Base-by-base conservation (phyloP, 108 stramenopile genomes). In the Cyclotella choctawhatcheeana region DNA sequence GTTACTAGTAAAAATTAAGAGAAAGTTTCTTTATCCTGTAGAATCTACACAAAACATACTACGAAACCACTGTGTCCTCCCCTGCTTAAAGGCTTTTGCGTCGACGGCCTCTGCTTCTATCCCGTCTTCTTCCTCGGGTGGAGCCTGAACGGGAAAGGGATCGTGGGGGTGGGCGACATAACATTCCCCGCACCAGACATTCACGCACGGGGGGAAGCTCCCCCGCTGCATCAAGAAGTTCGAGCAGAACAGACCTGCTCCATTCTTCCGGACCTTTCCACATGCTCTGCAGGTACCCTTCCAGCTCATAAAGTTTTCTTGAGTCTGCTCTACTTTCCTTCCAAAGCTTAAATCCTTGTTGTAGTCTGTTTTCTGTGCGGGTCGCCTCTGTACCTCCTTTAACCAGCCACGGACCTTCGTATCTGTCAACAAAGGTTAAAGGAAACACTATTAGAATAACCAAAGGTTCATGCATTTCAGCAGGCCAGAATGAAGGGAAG, bases 191-290 rank as follows among this genome's bases (percentile, higher is more conserved):
- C 73, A 74, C 71, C 80, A 85, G 0, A 40, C 71, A n/a, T 20
- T 51, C n/a, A 35, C 32, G 69, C 87, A 88, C 44, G 43, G 47
- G 47, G 34, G 64, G 48, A 48, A 48, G 18, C 16, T 48, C 4
- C 47, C 47, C 18, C 70, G 45, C 27, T n/a, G 12, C 7, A 3
- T 32, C 20, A 58, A 61, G 53, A 73, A 89, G 60, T 89, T 89
- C 14, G 64, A 67, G 72, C 87, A 88, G 32, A 80, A 67, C 33
- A 85, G 16, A 51, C 72, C 56, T 79, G 77, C 31, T 65, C 60
- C 47, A 85, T 74, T 20, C 44, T 21, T 13, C 58, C 25, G 20
- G 20, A 8, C 33, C 53, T 44, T 45, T 33, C 53, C 22, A 58
- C 87, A 85, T 25, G n/a, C 13, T 16, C 30, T 22, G 69, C 86